Evolutionary conservation across 2,329 filamentous ascomycete genomes (phyloP), one percentile per base, ranked within the genome.

Genomic region (Stachybotrys chlorohalonatus): DNA sequence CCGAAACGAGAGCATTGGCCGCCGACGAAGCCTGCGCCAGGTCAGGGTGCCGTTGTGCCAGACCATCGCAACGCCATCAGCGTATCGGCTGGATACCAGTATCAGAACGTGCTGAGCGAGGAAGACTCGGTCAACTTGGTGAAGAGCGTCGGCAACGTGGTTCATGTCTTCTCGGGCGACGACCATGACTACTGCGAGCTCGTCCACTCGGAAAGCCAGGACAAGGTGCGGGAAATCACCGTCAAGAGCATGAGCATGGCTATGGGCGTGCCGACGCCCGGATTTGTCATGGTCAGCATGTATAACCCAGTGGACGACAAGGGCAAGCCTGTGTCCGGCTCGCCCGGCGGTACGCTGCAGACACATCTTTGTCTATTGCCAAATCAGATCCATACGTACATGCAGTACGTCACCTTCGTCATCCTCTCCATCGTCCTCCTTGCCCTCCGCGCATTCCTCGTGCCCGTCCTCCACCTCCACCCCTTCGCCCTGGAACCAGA

Each of bases 171-270:
- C 66, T 96, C 91, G 0, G 94, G 94, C 11, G 94, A 99, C 63
- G 94, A 99, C 66, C 94, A 99, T 73, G 94, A 99, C 73, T 96
- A 97, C 73, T 99, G 94, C 72, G 92, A 96, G 64, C 74, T 97
- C 7, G 79, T 85, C 0, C 94, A 99, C 69, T 83, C 84, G 3
- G 78, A 82, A 16, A 83, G 85, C 56, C 84, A 84, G 58, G 79
- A 78, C 39, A 81, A 78, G 31, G 82, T 86, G 36, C 78, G 76
- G 51, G 94, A 99, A 68, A 95, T 96, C 59, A 99, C 94, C 0
- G 91, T 97, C 63, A 99, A 99, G 74, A 92, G 87, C 65, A 84
- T 95, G 61, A 95, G 86, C 64, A 96, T 93, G 90, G 91, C 90
- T 16, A 97, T 97, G 94, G 92, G 94, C 8, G 89, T 99, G 1